Base-by-base conservation (phyloP, 2,329 filamentous ascomycete species). In the Pyricularia pennisetigena region DNA sequence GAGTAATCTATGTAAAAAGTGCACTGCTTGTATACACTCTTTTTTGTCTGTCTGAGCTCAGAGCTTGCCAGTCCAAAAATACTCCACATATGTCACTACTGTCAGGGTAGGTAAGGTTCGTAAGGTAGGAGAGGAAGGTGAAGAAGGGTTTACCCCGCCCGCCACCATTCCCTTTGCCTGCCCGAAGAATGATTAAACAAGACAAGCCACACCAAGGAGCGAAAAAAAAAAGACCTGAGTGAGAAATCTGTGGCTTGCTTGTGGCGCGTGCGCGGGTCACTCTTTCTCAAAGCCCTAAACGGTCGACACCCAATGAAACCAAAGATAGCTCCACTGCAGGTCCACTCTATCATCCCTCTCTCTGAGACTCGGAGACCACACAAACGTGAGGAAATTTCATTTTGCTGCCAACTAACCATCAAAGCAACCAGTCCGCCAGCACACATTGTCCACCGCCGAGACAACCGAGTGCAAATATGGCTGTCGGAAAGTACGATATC, bases 401-500 rank as follows among this genome's bases (percentile, higher is more conserved):
- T 49, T 49, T 49, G 41, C 41, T 49, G 41, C 16, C 59, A 63
- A 63, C 59, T 63, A 63, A 26, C 63, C 73, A 74, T 76, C 77
- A 76, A 76, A 78, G 79, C 30, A 41, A 80, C 78, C 76, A 78
- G 77, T 76, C 77, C 67, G 28, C 49, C 35, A 28, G 73, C 72
- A 74, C 74, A 49, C 71, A 73, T 73, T 74, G 77, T 78, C 79
- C 79, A 76, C 75, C 75, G 74, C 76, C 76, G 77, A 78, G 78
- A 81, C 76, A 78, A 78, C 77, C 78, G 80, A 79, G 81, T 79
- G 83, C 83, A 85, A 74, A 79, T 78, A 86, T 86, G 83, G 83
- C 83, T 80, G 83, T 86, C 82, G 83, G 83, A 83, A 86, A 86
- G 83, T 86, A 80, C 79, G 83, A 20, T 23, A 67, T 66, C 64